Percentiles rank a stretch among this genome's conserved stretches.
phyloP scores from a whole-genome alignment of 2,329 filamentous ascomycete genomes.

The Tothia fuscella region DNA sequence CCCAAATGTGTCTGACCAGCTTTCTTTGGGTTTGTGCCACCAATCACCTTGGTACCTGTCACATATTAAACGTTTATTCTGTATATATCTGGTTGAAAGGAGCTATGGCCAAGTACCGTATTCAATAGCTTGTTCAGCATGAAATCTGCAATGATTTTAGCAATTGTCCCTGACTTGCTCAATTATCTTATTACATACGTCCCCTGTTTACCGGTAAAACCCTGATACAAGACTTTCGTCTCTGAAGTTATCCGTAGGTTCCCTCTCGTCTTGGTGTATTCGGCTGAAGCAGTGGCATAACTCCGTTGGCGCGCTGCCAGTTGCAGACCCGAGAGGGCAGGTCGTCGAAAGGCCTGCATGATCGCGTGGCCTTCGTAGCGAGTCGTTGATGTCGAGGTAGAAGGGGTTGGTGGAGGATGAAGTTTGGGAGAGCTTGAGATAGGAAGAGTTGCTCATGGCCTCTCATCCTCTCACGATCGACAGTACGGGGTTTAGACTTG shows the following conservation, averaged over 20 bases:
- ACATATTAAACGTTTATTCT: conserved; percentile 18
- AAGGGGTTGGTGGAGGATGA: no score
- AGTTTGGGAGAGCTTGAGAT: not conserved
- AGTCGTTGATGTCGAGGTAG: no score
- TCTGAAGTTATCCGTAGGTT: conserved; percentile 90
- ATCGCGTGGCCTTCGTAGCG: conserved; percentile 19
- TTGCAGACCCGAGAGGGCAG: conserved; percentile 55
- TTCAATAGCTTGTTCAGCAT: conserved; percentile 94
- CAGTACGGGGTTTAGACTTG: no score
- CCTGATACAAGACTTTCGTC: conserved; percentile 93
- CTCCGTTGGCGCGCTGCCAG: conserved; percentile 57
- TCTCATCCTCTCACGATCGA: no score
- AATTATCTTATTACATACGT: conserved; percentile 37
- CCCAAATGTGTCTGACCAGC: conserved; percentile 81
- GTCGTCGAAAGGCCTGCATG: conserved; percentile 81
- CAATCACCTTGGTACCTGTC: conserved; percentile 87
- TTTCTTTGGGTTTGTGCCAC: conserved; percentile 98
- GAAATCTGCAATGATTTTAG: conserved; percentile 86
- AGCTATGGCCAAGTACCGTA: no score
- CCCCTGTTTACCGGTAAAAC: conserved; percentile 95
- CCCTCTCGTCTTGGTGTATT: conserved; percentile 30
- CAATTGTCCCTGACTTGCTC: not conserved
- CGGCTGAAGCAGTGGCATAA: conserved; percentile 60
- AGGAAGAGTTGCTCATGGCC: no score
- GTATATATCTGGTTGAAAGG: conserved; percentile 14